Conservation (phyloP, 768 basidiomycete species). For the Leccinum uliginosum region DNA sequence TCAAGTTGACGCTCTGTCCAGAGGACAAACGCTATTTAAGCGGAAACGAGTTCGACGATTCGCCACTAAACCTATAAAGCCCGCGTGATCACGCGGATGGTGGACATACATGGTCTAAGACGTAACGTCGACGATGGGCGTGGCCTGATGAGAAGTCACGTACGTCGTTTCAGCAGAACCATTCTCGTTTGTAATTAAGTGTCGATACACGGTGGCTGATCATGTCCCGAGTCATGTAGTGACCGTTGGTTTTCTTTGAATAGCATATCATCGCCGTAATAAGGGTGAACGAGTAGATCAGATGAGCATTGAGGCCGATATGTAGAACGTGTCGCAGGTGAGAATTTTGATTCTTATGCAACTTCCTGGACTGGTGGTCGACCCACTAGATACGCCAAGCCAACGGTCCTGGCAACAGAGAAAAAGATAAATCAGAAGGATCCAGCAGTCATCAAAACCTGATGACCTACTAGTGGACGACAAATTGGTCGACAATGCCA, state of each 20-base stretch:
- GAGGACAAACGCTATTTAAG: background rate
- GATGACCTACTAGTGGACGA: slow-evolving; percentile 26
- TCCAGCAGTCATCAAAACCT: background rate
- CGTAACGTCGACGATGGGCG: slow-evolving; percentile 37
- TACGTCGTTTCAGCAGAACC: background rate
- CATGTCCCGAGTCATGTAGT: slow-evolving; percentile 34
- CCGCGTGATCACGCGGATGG: slow-evolving; percentile 31
- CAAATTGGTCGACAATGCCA: slow-evolving; percentile 32
- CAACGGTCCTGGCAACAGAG: slow-evolving; percentile 17
- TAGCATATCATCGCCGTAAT: slow-evolving; percentile 29
- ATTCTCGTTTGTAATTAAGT: background rate
- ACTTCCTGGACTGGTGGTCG: slow-evolving; percentile 15
- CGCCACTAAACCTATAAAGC: slow-evolving; percentile 1
- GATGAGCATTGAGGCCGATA: slow-evolving; percentile 34
- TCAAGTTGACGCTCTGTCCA: background rate
- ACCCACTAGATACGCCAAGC: slow-evolving; percentile 29
- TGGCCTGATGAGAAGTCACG: slow-evolving; percentile 19
- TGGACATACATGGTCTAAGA: slow-evolving; percentile 35
- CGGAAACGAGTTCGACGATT: background rate
- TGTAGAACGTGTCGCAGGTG: slow-evolving; percentile 15
- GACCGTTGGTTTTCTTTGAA: slow-evolving; percentile 22
- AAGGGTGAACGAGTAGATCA: slow-evolving; percentile 35
- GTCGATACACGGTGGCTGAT: slow-evolving; percentile 14
- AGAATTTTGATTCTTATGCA: slow-evolving; percentile 7
- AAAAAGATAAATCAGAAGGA: background rate